Base-by-base conservation (phyloP, 2,329 filamentous ascomycete genomes). In the Fusarium chaquense region DNA sequence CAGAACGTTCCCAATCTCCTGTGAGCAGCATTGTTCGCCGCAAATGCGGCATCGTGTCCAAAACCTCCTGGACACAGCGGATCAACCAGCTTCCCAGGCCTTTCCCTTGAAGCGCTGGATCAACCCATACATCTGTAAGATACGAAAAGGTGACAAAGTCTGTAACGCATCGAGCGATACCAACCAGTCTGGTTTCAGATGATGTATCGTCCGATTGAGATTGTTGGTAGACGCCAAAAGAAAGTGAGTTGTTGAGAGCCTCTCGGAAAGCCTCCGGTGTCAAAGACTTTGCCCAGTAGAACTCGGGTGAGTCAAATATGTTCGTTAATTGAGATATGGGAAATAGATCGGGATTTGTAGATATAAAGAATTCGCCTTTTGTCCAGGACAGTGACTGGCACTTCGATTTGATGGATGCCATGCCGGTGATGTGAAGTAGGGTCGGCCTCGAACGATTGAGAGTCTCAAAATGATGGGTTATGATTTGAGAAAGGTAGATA, bases 81-180 rank as follows among this genome's bases (percentile, higher is more conserved):
- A 91, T 82, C 64, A 92, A 76, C 87, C 88, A 92, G 35, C 79
- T 83, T 1, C 87, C 90, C 1, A 92, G 79, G 0, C 90, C 89
- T 9, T 82, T 78, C 1, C 85, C 83, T 72, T 89, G 87, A 61
- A 86, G 84, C 22, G 81, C 78, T 0, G 84, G 80, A 1, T 86
- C 75, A 5, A 92, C 79, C 76, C 88, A 92, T 0, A 91, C 86
- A 67, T 92, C 90, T 1, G 89, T 89, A 15, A 81, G 54, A 30
- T 90, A 92, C 4, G 84, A 85, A 69, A 91, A 88, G 0, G 89
- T 90, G 12, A 86, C 82, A 62, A 84, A 84, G 74, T 93, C 91
- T 0, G 90, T 93, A 49, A 92, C 79, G 8, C 90, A 76, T 18
- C 90, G 73, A 4, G 76, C 73, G 30, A 81, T 69, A 5, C 79